These are phyloP conservation scores for Argentina anserina DNA, from an alignment of 306 rosid genomes.

Conservation along the genomic window DNA sequence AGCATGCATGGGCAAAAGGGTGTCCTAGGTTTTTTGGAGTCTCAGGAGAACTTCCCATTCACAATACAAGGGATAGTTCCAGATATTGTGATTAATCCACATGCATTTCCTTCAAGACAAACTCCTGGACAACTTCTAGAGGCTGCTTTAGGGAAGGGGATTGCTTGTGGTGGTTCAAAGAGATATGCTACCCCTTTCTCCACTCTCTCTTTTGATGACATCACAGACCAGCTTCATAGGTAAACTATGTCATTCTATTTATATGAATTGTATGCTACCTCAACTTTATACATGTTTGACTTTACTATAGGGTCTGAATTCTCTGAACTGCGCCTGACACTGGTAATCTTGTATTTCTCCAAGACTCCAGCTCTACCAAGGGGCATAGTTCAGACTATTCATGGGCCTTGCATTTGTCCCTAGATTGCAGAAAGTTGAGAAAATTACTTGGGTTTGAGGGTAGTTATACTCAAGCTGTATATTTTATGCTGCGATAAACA, in stretches of 20 bases:
- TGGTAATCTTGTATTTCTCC: not conserved
- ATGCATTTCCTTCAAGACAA: constrained; percentile 96
- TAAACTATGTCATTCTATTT: constrained; percentile 12
- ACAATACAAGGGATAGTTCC: constrained; percentile 92
- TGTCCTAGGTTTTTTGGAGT: constrained; percentile 87
- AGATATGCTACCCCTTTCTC: constrained; percentile 87
- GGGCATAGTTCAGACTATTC: not conserved
- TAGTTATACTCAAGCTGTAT: not conserved
- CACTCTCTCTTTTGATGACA: constrained; percentile 71
- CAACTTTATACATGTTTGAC: not conserved
- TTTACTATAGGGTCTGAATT: not conserved
- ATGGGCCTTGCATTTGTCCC: not conserved
- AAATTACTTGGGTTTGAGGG: not conserved
- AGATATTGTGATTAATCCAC: constrained; percentile 91
- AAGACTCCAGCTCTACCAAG: not conserved
- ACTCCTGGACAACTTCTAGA: constrained; percentile 98
- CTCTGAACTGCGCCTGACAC: not conserved
- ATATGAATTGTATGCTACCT: not conserved
- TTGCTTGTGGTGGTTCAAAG: constrained; percentile 63
- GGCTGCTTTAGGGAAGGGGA: constrained; percentile 95
- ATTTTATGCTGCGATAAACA: not conserved
- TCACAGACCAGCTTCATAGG: constrained; percentile 93
- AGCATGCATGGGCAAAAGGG: constrained; percentile 99
- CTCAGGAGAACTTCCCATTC: constrained; percentile 91
- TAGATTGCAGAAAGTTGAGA: not conserved